Conservation (phyloP, 2,329 filamentous ascomycete species). For the Trichocomaceae sp. region DNA sequence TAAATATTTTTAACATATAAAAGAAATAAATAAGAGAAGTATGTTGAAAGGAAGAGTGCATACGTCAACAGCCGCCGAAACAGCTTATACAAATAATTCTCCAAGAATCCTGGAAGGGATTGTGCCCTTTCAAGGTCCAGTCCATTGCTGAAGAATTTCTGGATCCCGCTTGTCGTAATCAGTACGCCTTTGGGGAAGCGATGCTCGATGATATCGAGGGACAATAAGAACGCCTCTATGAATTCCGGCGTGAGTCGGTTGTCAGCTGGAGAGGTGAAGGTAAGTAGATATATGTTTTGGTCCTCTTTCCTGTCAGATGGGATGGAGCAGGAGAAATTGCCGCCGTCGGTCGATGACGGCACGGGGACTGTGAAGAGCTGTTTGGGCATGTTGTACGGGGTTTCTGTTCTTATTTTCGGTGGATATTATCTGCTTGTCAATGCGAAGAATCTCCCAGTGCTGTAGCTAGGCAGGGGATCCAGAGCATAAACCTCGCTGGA, state of each 20-base stretch:
- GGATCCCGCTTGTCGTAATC: conserved; percentile 66
- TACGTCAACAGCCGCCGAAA: conserved; percentile 59
- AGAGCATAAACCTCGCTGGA: not conserved
- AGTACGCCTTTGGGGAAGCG: conserved; percentile 64
- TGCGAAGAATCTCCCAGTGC: no score
- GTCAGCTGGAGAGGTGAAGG: conserved; percentile 64
- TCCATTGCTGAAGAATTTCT: conserved; percentile 78
- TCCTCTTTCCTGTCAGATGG: conserved; percentile 21
- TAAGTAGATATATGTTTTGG: conserved; percentile 60
- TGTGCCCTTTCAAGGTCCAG: conserved; percentile 67
- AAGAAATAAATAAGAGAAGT: not conserved
- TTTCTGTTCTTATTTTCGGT: not conserved
- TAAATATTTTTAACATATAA: not conserved
- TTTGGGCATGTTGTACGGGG: conserved; percentile 21
- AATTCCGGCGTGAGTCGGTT: conserved; percentile 67
- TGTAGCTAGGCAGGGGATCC: no score
- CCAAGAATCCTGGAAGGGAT: conserved; percentile 55
- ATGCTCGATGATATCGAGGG: conserved; percentile 69
- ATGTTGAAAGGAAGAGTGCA: conserved; percentile 8
- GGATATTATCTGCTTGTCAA: not conserved
- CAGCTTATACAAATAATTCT: conserved; percentile 55
- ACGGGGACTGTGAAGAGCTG: conserved; percentile 57
- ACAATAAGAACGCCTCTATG: conserved; percentile 59
- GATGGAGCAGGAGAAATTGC: conserved; percentile 57
- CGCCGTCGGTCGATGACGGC: conserved; percentile 47